Evolutionary conservation across 495 filamentous ascomycete genomes (phyloP).

Genomic region (Neurospora sublineolata): DNA sequence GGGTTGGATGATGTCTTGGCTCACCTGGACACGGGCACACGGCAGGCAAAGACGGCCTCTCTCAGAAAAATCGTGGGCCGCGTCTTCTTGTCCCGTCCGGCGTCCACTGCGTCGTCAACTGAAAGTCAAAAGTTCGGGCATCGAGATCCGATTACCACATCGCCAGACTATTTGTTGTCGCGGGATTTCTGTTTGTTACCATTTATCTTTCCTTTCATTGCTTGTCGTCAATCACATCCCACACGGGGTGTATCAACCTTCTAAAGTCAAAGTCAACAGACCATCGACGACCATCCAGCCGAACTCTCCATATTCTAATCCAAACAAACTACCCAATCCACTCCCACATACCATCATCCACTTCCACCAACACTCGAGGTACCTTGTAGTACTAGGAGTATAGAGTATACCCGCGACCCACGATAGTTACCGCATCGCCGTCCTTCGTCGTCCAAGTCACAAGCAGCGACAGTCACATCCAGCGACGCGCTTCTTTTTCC

Average conservation of each 20-base stretch:
- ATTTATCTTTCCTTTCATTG: neutral
- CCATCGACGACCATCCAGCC: neutral
- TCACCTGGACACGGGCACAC: slow-evolving; percentile 3
- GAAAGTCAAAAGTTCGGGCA: neutral
- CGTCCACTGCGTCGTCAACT: neutral
- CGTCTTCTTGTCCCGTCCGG: slow-evolving; percentile 6
- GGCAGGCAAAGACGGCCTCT: slow-evolving; percentile 2
- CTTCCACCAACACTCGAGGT: neutral
- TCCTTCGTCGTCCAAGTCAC: neutral
- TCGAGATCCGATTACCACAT: neutral
- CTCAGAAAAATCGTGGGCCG: slow-evolving; percentile 21
- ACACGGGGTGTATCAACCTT: neutral
- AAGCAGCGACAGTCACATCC: neutral
- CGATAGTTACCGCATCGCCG: neutral
- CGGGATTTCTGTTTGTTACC: neutral
- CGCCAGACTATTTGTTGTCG: neutral
- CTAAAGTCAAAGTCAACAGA: neutral
- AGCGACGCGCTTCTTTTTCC: neutral
- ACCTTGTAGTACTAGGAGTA: neutral
- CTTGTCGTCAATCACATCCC: neutral
- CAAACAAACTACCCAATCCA: neutral
- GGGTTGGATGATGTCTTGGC: slow-evolving; percentile 6
- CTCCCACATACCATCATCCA: neutral
- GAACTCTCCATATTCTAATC: neutral
- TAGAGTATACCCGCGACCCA: neutral